Evolutionary conservation across 257 asterid species (phyloP).

Genomic region (Forsythia suspensa): DNA sequence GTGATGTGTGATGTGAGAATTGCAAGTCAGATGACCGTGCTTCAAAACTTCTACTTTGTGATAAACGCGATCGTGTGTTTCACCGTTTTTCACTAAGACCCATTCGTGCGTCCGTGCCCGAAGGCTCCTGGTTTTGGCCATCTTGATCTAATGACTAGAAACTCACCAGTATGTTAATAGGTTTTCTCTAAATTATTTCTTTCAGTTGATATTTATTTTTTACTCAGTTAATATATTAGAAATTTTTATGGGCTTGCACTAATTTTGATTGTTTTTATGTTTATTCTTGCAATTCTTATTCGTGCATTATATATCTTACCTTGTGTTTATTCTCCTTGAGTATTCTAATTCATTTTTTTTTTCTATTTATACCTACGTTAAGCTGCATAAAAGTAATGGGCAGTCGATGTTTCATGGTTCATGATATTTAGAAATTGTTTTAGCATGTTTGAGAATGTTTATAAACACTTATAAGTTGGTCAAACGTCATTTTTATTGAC

Average conservation of each 20-base stretch:
- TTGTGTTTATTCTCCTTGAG: too few relatives aligned
- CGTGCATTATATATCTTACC: too few relatives aligned
- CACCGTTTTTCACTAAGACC: slow-evolving; percentile 78
- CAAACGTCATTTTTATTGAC: too few relatives aligned
- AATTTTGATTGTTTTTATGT: not conserved
- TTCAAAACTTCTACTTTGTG: slow-evolving; percentile 73
- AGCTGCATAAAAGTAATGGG: too few relatives aligned
- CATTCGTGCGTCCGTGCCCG: slow-evolving; percentile 62
- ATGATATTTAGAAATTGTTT: too few relatives aligned
- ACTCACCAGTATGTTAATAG: slow-evolving; percentile 38
- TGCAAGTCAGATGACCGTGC: slow-evolving; percentile 73
- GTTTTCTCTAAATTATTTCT: not conserved
- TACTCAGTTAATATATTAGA: not conserved
- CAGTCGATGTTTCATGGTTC: too few relatives aligned
- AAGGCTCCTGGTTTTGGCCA: slow-evolving; percentile 73
- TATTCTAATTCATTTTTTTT: too few relatives aligned
- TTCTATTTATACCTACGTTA: too few relatives aligned
- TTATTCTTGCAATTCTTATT: too few relatives aligned
- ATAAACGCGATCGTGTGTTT: slow-evolving; percentile 68
- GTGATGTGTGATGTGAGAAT: slow-evolving; percentile 54
- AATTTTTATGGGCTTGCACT: too few relatives aligned
- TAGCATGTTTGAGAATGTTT: too few relatives aligned
- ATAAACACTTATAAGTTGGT: too few relatives aligned
- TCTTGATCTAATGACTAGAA: slow-evolving; percentile 41
- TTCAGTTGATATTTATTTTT: not conserved